A percentile compares a stretch with the other conserved stretches of the same genome.
These are phyloP conservation scores for Wickerhamomyces sp. DNA, from an alignment of 1,139 yeast species.

Conservation along the genomic window DNA sequence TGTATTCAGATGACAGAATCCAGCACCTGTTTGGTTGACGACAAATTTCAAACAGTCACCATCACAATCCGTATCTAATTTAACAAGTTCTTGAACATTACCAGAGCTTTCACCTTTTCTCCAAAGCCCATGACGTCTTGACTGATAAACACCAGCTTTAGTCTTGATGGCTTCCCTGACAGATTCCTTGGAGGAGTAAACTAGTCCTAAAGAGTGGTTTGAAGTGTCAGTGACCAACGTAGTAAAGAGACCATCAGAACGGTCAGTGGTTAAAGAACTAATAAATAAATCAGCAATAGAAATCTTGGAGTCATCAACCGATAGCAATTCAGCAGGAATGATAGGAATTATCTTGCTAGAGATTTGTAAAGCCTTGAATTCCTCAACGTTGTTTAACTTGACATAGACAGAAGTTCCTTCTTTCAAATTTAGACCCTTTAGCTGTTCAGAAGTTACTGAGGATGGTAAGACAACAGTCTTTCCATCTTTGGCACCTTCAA, in stretches of 20 bases:
- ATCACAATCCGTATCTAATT: slow-evolving; percentile 81
- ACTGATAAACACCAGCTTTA: slow-evolving; percentile 88
- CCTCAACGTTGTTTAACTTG: slow-evolving; percentile 16
- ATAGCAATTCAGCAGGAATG: slow-evolving; percentile 36
- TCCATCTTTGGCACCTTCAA: slow-evolving; percentile 11
- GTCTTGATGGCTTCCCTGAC: slow-evolving; percentile 77
- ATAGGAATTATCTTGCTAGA: slow-evolving; percentile 47
- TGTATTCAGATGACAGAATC: slow-evolving; percentile 87
- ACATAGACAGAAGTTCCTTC: slow-evolving; percentile 45
- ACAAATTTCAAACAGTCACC: slow-evolving; percentile 83
- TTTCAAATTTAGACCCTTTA: slow-evolving; percentile 25
- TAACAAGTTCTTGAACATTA: slow-evolving; percentile 74
- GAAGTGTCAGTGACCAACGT: slow-evolving; percentile 74
- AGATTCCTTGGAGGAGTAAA: slow-evolving; percentile 82
- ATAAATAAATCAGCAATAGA: slow-evolving; percentile 50
- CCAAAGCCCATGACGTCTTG: slow-evolving; percentile 89
- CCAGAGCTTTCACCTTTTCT: slow-evolving; percentile 95
- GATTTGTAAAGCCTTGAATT: slow-evolving; percentile 23
- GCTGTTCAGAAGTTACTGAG: slow-evolving; percentile 21
- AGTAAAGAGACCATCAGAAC: slow-evolving; percentile 80
- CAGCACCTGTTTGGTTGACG: slow-evolving; percentile 78
- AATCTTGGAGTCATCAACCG: slow-evolving; percentile 35
- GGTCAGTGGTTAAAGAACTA: slow-evolving; percentile 68
- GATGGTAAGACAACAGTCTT: slow-evolving; percentile 24
- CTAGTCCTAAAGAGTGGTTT: slow-evolving; percentile 77